phyloP scores from a whole-genome alignment of 768 basidiomycete genomes.

The Lactarius indigo region DNA sequence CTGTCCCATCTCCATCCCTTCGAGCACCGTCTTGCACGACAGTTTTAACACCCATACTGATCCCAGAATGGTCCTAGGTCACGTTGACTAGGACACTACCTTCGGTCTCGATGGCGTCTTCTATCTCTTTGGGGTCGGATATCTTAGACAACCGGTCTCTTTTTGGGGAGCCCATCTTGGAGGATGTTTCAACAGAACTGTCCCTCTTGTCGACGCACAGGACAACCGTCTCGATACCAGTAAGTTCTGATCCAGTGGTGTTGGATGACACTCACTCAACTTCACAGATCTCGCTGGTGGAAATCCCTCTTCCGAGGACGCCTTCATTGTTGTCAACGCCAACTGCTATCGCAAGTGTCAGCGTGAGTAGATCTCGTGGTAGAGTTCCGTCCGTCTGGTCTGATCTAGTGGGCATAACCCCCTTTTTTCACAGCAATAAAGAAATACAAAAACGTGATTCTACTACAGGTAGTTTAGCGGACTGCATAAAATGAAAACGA shows the following conservation, averaged over 20 bases:
- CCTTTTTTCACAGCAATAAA: no score
- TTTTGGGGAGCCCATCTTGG: no score
- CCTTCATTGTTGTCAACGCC: constrained; percentile 37
- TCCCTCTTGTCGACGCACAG: constrained; percentile 48
- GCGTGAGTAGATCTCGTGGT: constrained; percentile 46
- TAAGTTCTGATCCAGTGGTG: constrained; percentile 23
- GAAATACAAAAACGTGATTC: no score
- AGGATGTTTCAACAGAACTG: constrained; percentile 51
- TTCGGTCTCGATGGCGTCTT: constrained; percentile 32
- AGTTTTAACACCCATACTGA: constrained; percentile 12
- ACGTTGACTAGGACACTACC: constrained; percentile 34
- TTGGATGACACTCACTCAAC: constrained; percentile 16
- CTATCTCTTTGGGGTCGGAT: constrained; percentile 32
- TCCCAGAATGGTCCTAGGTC: constrained; percentile 25
- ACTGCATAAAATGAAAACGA: neutral
- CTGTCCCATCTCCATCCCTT: constrained; percentile 34
- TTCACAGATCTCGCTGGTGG: no score
- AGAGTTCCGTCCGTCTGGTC: no score
- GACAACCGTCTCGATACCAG: constrained; percentile 30
- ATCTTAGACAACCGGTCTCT: constrained; percentile 29
- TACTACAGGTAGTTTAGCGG: constrained; percentile 22
- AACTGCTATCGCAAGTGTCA: constrained; percentile 45
- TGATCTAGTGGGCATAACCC: no score
- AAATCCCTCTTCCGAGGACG: constrained; percentile 34
- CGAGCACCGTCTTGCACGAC: constrained; percentile 26